Percentiles rank a stretch among this genome's conserved stretches.
phyloP scores from a whole-genome alignment of 2,329 filamentous ascomycete genomes.

The Penicillium expansum region DNA sequence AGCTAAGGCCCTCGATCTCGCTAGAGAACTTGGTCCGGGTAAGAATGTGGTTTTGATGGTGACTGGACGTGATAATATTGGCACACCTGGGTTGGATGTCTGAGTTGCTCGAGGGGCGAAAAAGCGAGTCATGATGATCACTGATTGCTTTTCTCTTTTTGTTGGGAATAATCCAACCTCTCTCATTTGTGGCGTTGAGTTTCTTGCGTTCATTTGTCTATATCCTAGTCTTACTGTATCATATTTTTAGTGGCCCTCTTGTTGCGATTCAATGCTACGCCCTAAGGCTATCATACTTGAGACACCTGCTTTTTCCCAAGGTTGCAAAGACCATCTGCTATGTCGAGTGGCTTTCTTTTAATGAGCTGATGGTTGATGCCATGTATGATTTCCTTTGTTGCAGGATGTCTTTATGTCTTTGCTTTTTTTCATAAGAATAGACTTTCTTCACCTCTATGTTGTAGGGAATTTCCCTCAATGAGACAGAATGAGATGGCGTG shows the following conservation, averaged over 20 bases:
- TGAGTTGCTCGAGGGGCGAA: neutral
- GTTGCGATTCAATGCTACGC: neutral
- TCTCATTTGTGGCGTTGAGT: neutral
- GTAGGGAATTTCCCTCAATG: too few species aligned
- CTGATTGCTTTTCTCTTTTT: neutral
- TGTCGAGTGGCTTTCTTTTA: neutral
- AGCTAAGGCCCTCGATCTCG: slow-evolving; percentile 13
- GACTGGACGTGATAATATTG: slow-evolving; percentile 24
- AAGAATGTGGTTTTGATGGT: slow-evolving; percentile 27
- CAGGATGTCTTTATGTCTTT: neutral
- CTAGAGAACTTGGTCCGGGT: slow-evolving; percentile 20
- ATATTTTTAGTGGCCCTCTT: neutral
- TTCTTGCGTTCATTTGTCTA: neutral
- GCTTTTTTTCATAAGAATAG: neutral
- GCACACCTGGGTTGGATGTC: slow-evolving; percentile 8
- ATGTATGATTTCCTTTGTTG: neutral
- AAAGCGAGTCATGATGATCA: neutral
- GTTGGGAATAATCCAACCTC: neutral
- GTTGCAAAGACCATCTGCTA: neutral
- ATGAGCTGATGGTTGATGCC: neutral
- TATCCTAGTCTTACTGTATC: neutral
- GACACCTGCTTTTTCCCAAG: neutral
- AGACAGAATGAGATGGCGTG: neutral
- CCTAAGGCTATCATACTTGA: neutral
- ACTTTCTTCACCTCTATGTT: neutral